Conservation (phyloP, 805 yeast species). For the Zygotorulaspora danielsina region DNA sequence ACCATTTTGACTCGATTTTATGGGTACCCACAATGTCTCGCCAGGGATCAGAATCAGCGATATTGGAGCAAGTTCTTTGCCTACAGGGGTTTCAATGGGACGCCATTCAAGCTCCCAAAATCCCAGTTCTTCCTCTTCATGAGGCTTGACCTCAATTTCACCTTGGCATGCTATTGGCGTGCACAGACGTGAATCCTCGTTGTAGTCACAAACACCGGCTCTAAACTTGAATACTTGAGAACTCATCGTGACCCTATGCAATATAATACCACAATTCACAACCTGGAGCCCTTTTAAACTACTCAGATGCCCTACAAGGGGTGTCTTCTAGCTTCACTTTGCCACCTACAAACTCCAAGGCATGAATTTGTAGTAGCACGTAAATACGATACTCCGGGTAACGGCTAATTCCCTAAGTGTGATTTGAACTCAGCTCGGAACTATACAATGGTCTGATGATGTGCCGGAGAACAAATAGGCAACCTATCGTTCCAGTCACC, state of each 20-base stretch:
- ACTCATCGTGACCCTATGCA: slow-evolving; percentile 9
- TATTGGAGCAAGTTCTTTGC: slow-evolving; percentile 26
- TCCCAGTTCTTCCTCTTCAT: slow-evolving; percentile 34
- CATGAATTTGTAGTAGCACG: too few species aligned
- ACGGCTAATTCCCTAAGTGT: too few species aligned
- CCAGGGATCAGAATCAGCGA: slow-evolving; percentile 73
- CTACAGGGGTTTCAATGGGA: slow-evolving; percentile 28
- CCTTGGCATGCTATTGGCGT: slow-evolving; percentile 60
- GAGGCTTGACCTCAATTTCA: slow-evolving; percentile 29
- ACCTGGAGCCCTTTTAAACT: not conserved
- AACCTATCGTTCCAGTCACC: too few species aligned
- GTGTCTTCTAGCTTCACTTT: not conserved
- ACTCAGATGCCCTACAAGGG: not conserved
- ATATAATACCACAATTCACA: not conserved
- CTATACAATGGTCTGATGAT: too few species aligned
- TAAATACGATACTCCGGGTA: too few species aligned
- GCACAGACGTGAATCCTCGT: slow-evolving; percentile 51
- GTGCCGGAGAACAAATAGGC: too few species aligned
- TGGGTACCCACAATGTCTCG: slow-evolving; percentile 71
- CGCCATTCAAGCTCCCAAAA: slow-evolving; percentile 36
- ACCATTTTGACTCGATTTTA: slow-evolving; percentile 67
- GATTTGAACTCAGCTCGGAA: too few species aligned
- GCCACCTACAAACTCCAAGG: slow-evolving; percentile 2
- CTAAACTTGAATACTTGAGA: slow-evolving; percentile 41
- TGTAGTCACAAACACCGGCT: slow-evolving; percentile 60